Percentiles rank a stretch among this genome's conserved stretches.
These are phyloP conservation scores for Torulaspora indica DNA, from an alignment of 805 yeast species.

Conservation along the genomic window DNA sequence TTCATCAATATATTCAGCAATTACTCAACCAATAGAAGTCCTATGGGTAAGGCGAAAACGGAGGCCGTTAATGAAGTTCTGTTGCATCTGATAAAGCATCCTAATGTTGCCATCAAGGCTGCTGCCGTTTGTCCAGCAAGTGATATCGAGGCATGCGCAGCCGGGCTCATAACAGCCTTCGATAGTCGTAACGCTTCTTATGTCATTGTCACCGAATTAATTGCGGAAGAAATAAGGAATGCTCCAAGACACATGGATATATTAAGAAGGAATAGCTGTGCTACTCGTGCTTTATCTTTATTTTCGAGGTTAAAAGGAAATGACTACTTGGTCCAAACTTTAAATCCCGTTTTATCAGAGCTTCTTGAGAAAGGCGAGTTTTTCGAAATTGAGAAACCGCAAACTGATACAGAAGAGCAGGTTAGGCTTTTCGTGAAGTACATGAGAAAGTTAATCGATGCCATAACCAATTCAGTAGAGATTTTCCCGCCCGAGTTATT, in stretches of 20 bases:
- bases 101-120: slow-evolving; percentile 46
- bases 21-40: slow-evolving; percentile 26
- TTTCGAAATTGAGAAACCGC: slow-evolving; percentile 61
- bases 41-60: slow-evolving; percentile 29
- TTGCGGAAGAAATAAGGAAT: slow-evolving; percentile 57
- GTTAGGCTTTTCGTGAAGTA: slow-evolving; percentile 50
- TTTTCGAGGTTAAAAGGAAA: slow-evolving; percentile 65
- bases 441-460: slow-evolving; percentile 52
- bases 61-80: slow-evolving; percentile 33
- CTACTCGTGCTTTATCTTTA: slow-evolving; percentile 69
- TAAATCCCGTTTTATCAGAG: slow-evolving; percentile 54
- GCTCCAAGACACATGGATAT: slow-evolving; percentile 66
- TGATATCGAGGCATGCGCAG: slow-evolving; percentile 68
- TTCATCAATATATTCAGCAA: slow-evolving; percentile 59
- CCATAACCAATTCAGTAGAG: slow-evolving; percentile 51
- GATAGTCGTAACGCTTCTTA: slow-evolving; percentile 42
- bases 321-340: slow-evolving; percentile 48
- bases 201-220: slow-evolving; percentile 48
- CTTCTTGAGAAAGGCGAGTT: slow-evolving; percentile 46
- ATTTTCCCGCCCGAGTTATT: slow-evolving; percentile 67
- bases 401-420: slow-evolving; percentile 38
- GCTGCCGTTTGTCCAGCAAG: slow-evolving; percentile 60
- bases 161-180: slow-evolving; percentile 55
- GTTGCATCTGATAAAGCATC: slow-evolving; percentile 34
- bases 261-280: slow-evolving; percentile 73